Evolutionary conservation across 192 early-diverging fungal genomes (phyloP).

Genomic region (Lobosporangium transversale): DNA sequence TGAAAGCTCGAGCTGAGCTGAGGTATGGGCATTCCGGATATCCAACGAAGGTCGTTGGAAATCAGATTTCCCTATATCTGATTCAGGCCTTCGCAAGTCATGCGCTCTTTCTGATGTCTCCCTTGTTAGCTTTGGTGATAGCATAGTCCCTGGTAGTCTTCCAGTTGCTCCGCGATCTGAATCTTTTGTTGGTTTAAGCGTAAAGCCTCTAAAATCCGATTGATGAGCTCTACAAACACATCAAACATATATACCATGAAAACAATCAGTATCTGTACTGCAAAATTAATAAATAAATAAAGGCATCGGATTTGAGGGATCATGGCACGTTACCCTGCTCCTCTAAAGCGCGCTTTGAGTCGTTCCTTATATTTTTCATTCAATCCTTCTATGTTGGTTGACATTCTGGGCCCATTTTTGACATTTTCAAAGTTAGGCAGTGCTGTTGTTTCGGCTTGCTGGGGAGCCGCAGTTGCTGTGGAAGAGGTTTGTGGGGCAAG

Average conservation of each 20-base stretch:
- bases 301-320: too few species aligned
- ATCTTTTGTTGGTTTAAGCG: constrained; percentile 10
- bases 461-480: not conserved
- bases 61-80: not conserved
- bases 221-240: constrained; percentile 34
- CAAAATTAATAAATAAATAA: too few species aligned
- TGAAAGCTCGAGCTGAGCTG: not conserved
- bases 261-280: too few species aligned
- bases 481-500: not conserved
- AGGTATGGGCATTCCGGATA: not conserved
- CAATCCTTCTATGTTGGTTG: constrained; percentile 9
- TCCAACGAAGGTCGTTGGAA: not conserved
- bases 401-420: not conserved
- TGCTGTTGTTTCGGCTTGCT: too few species aligned
- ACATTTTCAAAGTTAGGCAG: too few species aligned
- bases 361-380: constrained; percentile 35
- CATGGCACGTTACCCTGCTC: constrained; percentile 49
- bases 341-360: constrained; percentile 23
- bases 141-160: not conserved
- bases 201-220: constrained; percentile 29
- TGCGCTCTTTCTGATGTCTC: not conserved
- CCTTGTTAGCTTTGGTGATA: not conserved
- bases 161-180: not conserved
- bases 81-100: not conserved
- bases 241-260: too few species aligned